Evolutionary conservation across 192 early-diverging fungal genomes (phyloP).

Genomic region (Spinellus fusiger): DNA sequence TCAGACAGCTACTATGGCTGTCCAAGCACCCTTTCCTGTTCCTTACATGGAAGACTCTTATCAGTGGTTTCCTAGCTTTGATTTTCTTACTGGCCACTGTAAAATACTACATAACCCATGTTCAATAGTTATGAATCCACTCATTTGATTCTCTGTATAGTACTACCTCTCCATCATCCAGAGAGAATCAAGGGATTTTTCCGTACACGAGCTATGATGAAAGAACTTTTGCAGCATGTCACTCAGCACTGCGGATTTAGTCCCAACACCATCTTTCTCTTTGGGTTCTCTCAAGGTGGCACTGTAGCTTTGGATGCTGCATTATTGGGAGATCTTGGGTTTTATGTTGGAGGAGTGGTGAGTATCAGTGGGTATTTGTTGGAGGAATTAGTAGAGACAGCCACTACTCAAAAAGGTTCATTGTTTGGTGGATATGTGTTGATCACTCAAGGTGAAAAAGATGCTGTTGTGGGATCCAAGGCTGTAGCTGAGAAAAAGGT

Average conservation of each 20-base stretch:
- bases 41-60: conserved; percentile 56
- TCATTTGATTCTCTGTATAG: conserved; percentile 5
- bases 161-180: conserved; percentile 29
- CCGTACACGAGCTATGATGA: conserved; percentile 37
- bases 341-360: conserved; percentile 50
- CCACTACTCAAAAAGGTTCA: conserved; percentile 16
- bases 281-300: conserved; percentile 77
- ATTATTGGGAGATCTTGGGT: conserved; percentile 40
- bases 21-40: conserved; percentile 52
- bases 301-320: conserved; percentile 59
- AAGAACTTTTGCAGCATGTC: conserved; percentile 39
- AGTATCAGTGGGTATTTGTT: conserved; percentile 55
- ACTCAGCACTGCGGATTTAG: conserved; percentile 39
- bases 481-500: conserved; percentile 34
- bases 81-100: conserved; percentile 46
- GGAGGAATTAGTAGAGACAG: conserved; percentile 36
- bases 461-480: conserved; percentile 34
- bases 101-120: background rate
- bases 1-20: conserved; percentile 59
- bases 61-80: conserved; percentile 65
- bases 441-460: conserved; percentile 55
- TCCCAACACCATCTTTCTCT: conserved; percentile 45
- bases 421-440: conserved; percentile 37
- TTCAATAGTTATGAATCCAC: background rate
- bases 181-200: conserved; percentile 40